Conservation (phyloP, 2,329 filamentous ascomycete genomes). For the Chalara sp. region DNA sequence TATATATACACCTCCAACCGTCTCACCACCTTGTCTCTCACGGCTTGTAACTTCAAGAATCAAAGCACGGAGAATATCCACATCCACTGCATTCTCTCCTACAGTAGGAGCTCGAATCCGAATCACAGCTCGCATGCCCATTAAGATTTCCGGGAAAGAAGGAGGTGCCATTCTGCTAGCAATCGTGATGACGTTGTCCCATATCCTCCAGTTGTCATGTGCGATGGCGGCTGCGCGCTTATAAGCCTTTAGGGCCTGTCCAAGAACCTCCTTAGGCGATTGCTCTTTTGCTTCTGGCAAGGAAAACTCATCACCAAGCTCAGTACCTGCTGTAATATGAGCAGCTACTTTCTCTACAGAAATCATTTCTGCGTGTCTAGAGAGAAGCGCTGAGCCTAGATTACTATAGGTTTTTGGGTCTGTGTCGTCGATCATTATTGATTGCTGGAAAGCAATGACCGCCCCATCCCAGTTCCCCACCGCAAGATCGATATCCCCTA, state of each 20-base stretch:
- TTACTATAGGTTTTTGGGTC: conserved; percentile 96
- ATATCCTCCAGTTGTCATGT: conserved; percentile 84
- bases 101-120: conserved; percentile 59
- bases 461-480: conserved; percentile 72
- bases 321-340: conserved; percentile 1
- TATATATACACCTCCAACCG: conserved; percentile 28
- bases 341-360: conserved; percentile 29
- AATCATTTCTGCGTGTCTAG: conserved; percentile 49
- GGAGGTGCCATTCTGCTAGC: conserved; percentile 72
- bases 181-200: conserved; percentile 92
- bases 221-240: conserved; percentile 81
- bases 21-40: conserved; percentile 20
- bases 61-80: conserved; percentile 63
- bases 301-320: conserved; percentile 9
- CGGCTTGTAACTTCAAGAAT: conserved; percentile 61
- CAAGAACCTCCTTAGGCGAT: conserved; percentile 43
- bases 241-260: conserved; percentile 75
- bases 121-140: conserved; percentile 68
- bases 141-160: conserved; percentile 66
- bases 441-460: conserved; percentile 74
- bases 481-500: conserved; percentile 82
- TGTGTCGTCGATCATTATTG: conserved; percentile 77
- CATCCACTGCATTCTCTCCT: conserved; percentile 73
- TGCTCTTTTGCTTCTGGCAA: conserved; percentile 8
- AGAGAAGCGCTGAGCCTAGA: conserved; percentile 75